Evolutionary conservation across 345 rosid genomes (phyloP), one percentile per base, ranked within the genome.

Genomic region (Sonneratia alba): DNA sequence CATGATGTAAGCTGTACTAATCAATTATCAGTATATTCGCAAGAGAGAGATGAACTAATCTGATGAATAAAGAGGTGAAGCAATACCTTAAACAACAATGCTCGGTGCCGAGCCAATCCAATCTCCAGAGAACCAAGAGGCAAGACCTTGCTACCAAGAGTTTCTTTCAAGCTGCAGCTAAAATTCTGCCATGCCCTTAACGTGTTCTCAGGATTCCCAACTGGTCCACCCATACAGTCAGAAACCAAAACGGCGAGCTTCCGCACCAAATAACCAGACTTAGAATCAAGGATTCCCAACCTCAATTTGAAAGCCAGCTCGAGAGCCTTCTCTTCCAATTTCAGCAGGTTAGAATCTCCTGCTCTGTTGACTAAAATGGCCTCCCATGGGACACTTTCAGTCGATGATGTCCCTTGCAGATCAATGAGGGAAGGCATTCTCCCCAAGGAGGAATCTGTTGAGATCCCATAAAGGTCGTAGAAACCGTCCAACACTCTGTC

Each of bases 401-500:
- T 81, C 22, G 88, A 68, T 7, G 85, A 84, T 61, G 87, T 83
- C 77, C 89, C 96, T 82, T 94, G 98, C 75, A 94, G 83, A 81
- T 94, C 98, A 78, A 88, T 80, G 53, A 94, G 87, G 12, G 97
- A 86, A 71, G 98, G 97, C 93, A 93, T 84, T 80, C 82, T 81
- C 75, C 92, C 92, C 40, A 84, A 78, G 45, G 80, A 67, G 53
- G 90, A 85, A 71, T 76, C 86, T 11, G 81, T 84, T 71, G 80
- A 71, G 73, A 85, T 78, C 82, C 97, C 98, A 77, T 88, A 86
- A 36, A 94, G 79, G 69, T 94, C 98, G 72, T 89, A 94, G 74
- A 94, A 94, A 72, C 98, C 98, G 84, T 94, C 97, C 87, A 88
- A 62, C 81, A 94, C 85, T 89, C 90, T 94, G 93, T 94, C 98